These are phyloP conservation scores for Colletotrichum endophyticum DNA, from an alignment of 2,329 filamentous ascomycete species.

Conservation along the genomic window DNA sequence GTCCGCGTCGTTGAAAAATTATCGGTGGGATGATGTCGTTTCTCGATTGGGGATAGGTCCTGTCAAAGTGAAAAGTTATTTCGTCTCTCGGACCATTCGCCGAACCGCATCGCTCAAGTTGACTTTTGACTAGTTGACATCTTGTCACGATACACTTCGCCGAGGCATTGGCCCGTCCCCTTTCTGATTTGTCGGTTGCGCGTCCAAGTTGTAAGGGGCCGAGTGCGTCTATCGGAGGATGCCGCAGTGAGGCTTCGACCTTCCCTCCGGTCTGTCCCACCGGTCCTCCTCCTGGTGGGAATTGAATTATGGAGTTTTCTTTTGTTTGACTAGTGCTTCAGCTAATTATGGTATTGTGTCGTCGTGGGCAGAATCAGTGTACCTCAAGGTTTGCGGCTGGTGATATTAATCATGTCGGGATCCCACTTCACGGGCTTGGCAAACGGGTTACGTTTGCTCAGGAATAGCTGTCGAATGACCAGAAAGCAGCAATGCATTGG, in stretches of 20 bases:
- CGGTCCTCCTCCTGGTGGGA: background rate
- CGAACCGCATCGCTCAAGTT: background rate
- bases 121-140: background rate
- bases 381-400: background rate
- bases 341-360: background rate
- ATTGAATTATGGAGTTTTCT: background rate
- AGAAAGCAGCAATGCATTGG: background rate
- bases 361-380: background rate
- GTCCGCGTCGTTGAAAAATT: background rate
- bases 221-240: background rate
- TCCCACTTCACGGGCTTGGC: background rate
- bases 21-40: background rate
- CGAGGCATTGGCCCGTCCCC: background rate
- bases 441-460: fast-evolving
- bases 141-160: background rate
- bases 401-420: background rate
- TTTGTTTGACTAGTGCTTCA: background rate
- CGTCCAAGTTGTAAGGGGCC: background rate
- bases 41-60: background rate
- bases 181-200: background rate
- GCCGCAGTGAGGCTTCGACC: background rate
- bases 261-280: background rate
- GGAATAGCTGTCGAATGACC: background rate
- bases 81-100: background rate
- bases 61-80: background rate